These are phyloP conservation scores for Saturnispora zaruensis DNA, from an alignment of 805 yeast genomes.

Conservation along the genomic window DNA sequence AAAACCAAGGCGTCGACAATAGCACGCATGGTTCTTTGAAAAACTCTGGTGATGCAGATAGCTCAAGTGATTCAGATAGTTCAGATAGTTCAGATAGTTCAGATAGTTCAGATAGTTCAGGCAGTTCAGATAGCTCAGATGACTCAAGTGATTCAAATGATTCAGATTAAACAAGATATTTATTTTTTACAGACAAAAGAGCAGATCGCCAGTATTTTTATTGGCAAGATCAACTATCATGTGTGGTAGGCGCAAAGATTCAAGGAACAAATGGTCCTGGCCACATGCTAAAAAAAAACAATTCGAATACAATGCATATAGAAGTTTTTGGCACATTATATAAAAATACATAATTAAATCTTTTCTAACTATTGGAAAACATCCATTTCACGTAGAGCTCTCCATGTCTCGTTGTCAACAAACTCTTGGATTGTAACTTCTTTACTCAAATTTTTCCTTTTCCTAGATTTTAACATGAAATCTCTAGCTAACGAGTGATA, in stretches of 20 bases:
- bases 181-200: too few species aligned
- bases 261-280: too few species aligned
- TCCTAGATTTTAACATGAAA: constrained; percentile 79
- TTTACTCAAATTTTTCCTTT: constrained; percentile 74
- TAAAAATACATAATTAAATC: not conserved
- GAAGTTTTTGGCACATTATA: not conserved
- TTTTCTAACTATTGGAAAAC: constrained; percentile 11
- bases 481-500: constrained; percentile 70
- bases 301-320: not conserved
- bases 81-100: not conserved
- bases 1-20: not conserved
- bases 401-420: constrained; percentile 52
- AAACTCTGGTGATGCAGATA: not conserved
- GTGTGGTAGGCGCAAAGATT: too few species aligned
- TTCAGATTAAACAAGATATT: not conserved
- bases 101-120: not conserved
- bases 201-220: too few species aligned
- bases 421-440: constrained; percentile 62
- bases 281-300: too few species aligned
- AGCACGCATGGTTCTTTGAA: too few species aligned
- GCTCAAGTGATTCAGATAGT: not conserved
- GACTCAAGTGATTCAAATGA: not conserved
- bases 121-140: not conserved
- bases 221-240: too few species aligned
- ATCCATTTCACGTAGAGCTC: constrained; percentile 34